Conservation (phyloP, 2,329 filamentous ascomycete genomes). For the Microsporum audouinii region DNA sequence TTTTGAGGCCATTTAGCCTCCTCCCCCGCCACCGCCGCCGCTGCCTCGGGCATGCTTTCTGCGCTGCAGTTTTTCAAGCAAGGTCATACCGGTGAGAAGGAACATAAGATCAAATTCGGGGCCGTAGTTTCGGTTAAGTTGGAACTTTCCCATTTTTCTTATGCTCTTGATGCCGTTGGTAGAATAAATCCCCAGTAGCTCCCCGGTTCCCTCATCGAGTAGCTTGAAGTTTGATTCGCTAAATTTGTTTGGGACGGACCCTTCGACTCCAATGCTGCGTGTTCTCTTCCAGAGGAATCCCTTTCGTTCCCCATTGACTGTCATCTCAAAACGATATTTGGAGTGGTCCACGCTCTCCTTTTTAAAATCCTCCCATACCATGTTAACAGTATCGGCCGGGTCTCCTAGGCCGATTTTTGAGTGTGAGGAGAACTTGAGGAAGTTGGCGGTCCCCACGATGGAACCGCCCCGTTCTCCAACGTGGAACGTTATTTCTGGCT, state of each 20-base stretch:
- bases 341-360: constrained; percentile 16
- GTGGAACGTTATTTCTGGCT: constrained; percentile 27
- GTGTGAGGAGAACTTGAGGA: constrained; percentile 24
- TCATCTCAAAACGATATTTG: constrained; percentile 23
- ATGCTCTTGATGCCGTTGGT: constrained; percentile 20
- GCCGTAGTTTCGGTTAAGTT: constrained; percentile 21
- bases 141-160: constrained; percentile 24
- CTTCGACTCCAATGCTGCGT: constrained; percentile 20
- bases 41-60: constrained; percentile 5
- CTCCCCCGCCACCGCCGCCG: constrained; percentile 11
- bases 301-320: constrained; percentile 10
- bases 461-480: constrained; percentile 20
- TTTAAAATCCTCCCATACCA: constrained; percentile 24
- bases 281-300: constrained; percentile 27
- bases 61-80: constrained; percentile 10
- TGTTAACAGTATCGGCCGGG: constrained; percentile 13
- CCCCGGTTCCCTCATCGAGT: constrained; percentile 22
- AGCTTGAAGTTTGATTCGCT: constrained; percentile 24
- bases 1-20: constrained; percentile 1
- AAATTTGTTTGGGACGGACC: constrained; percentile 16
- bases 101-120: constrained; percentile 23
- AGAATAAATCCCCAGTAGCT: constrained; percentile 24
- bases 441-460: constrained; percentile 24
- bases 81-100: constrained; percentile 14
- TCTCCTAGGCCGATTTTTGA: constrained; percentile 26